These are phyloP conservation scores for Paracamarosporium sp. DNA, from an alignment of 2,329 filamentous ascomycete genomes.

Conservation along the genomic window DNA sequence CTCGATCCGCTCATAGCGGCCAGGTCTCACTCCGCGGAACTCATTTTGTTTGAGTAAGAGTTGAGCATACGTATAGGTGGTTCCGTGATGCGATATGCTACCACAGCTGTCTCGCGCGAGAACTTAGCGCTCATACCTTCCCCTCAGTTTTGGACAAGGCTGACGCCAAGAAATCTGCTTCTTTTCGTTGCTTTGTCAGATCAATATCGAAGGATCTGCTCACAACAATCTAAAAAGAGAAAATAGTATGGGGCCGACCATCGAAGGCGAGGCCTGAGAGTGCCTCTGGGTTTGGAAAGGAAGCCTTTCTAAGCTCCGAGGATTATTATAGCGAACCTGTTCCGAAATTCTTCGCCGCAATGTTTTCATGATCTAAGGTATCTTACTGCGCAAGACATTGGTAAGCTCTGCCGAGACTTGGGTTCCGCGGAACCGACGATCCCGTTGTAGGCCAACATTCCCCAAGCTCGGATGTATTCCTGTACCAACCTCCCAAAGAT, in stretches of 20 bases:
- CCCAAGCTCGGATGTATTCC: not conserved
- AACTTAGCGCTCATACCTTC: not conserved
- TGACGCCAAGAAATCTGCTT: not conserved
- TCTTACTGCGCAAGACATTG: not conserved
- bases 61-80: not conserved
- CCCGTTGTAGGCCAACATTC: not conserved
- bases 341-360: not conserved
- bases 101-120: not conserved
- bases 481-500: too few species aligned
- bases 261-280: not conserved
- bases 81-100: not conserved
- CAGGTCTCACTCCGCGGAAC: not conserved
- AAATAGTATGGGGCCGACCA: too few species aligned
- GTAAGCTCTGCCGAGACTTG: slow-evolving; percentile 5
- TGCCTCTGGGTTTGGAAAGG: not conserved
- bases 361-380: not conserved
- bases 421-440: slow-evolving; percentile 9
- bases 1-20: not conserved
- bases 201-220: too few species aligned
- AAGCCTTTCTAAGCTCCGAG: not conserved
- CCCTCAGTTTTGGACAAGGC: not conserved
- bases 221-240: too few species aligned
- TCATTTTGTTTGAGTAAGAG: not conserved
- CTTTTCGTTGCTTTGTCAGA: not conserved
- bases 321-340: not conserved